Evolutionary conservation across 2,329 filamentous ascomycete species (phyloP), one percentile per base, ranked within the genome.

Genomic region (Fusarium anguioides): DNA sequence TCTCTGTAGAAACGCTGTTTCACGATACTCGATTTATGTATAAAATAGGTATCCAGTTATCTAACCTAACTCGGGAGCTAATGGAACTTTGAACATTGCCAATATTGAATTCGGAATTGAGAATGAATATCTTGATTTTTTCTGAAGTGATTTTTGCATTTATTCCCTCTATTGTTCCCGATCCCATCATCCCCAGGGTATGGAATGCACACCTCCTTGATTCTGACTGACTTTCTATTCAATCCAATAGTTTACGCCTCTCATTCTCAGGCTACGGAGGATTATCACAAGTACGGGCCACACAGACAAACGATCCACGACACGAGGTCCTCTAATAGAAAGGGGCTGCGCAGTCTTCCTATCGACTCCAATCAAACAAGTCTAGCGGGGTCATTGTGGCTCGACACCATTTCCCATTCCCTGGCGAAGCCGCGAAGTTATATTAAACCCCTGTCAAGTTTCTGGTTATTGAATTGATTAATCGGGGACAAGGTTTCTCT

Each of bases 361-460:
- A 40, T n/a, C n/a, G n/a, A n/a, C 37, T 60, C 66, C 70, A 73
- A 73, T 70, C 60, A 67, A 48, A 42, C 35, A 26, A 39, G 27
- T 27, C 27, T 46, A 26, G 64, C 66, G 69, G 69, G 59, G 69
- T 68, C 24, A 41, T 54, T 72, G 66, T 72, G 70, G 70, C 70
- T 72, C 70, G 67, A 72, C 57, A 60, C 54, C 67, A 64, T 72
- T 69, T 72, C 67, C 61, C 35, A 14, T 47, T 49, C 60, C 65
- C 67, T 70, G 67, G 51, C 55, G 55, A 73, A 70, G 72, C 71
- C 72, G 51, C 55, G 55, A 73, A 70, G 72, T 72, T 73, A 68
- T 64, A 56, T 67, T 68, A 45, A 68, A 46, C 31, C 64, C 57
- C 45, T 69, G 52, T 55, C 41, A 18, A 45, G 39, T 29, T 29